Evolutionary conservation across 805 yeast species (phyloP), one percentile per base, ranked within the genome.

Genomic region (Metschnikowia santaceciliae): DNA sequence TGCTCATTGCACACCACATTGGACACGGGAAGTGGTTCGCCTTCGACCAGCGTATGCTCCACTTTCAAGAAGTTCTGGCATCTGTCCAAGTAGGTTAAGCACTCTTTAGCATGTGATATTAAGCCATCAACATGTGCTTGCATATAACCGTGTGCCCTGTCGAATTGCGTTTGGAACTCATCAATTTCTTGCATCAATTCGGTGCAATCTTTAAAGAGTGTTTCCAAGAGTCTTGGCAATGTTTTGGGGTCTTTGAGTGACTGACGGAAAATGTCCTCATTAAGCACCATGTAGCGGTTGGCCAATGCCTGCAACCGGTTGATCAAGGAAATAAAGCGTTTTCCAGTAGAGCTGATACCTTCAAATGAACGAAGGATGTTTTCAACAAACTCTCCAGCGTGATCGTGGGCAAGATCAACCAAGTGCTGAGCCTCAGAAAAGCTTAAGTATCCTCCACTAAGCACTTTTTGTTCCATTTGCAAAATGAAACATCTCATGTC

Each of bases 221-320:
- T 37, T 20, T 37, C 38, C 20, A 32, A 19, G 14, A 53, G 49
- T 23, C 32, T 36, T n/a, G 40, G 26, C 17, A 44, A 26, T 3
- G 41, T 23, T 23, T 15, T 26, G 11, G 22, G 20, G 5, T 33
- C 8, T 7, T 23, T 23, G 17, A 44, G 40, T 3, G 40, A 19
- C 4, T 6, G 6, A 15, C 47, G 47, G 35, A 44, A 44, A 33
- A 17, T 6, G 15, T 19, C 30, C 30, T 53, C 55, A 11, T 33
- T 47, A 39, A 53, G 41, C 39, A 50, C 54, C 36, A 48, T 14
- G 39, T 33, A 37, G 19, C 53, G 46, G n/a, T 36, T 46, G 32
- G 53, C 42, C 15, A 42, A 46, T 10, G 55, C 57, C 41, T 46
- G 57, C 23, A 54, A 32, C n/a, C 53, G 49, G 38, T 54, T 51